Evolutionary conservation across 164 flowering plant species (phyloP).

Genomic region (Amborella trichopoda): DNA sequence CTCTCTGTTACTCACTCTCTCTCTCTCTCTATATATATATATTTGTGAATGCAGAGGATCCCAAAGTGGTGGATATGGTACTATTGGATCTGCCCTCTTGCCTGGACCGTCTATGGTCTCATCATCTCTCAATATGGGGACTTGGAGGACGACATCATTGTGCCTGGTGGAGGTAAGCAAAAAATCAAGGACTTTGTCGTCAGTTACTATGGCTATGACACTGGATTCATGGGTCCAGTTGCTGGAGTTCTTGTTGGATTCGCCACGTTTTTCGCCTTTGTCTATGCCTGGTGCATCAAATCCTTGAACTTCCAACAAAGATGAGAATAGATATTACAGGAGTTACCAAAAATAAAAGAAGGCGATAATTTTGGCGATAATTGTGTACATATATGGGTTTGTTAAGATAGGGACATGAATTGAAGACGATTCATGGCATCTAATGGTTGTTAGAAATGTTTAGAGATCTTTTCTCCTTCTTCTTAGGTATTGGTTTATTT

Average conservation of each 20-base stretch:
- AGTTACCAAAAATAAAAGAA: too few relatives aligned
- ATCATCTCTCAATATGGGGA: conserved; percentile 77
- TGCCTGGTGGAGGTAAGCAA: conserved; percentile 21
- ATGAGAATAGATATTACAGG: too few relatives aligned
- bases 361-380: too few relatives aligned
- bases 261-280: conserved; percentile 56
- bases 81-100: conserved; percentile 82
- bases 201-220: conserved; percentile 42
- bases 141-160: conserved; percentile 19
- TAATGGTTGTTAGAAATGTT: too few relatives aligned
- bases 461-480: too few relatives aligned
- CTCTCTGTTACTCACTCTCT: too few relatives aligned
- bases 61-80: conserved; percentile 98
- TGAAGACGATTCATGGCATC: too few relatives aligned
- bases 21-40: too few relatives aligned
- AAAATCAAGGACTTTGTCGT: conserved; percentile 31
- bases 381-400: too few relatives aligned
- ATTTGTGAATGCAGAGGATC: conserved; percentile 39
- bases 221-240: conserved; percentile 62
- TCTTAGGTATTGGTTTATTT: too few relatives aligned
- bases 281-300: conserved; percentile 61
- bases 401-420: too few relatives aligned
- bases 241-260: conserved; percentile 71
- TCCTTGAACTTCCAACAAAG: conserved; percentile 72
- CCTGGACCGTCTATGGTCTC: conserved; percentile 84